These are phyloP conservation scores for Colletotrichum truncatum DNA, from an alignment of 2,329 filamentous ascomycete species.

Conservation along the genomic window DNA sequence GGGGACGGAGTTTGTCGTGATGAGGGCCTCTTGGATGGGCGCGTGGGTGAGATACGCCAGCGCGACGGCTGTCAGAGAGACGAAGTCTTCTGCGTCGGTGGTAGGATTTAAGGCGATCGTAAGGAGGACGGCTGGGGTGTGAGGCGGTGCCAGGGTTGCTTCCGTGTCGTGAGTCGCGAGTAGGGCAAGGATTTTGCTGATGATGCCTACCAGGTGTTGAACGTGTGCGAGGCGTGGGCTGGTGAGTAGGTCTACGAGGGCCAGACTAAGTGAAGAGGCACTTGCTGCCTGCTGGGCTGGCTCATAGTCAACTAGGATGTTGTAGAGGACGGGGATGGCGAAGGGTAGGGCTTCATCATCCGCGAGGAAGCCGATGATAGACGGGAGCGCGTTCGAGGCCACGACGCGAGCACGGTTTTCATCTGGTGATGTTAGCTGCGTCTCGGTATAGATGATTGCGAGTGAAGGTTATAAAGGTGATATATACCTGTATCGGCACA, in stretches of 20 bases:
- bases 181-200: constrained; percentile 66
- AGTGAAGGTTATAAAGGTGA: background rate
- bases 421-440: constrained; percentile 49
- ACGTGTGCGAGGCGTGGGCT: constrained; percentile 52
- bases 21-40: constrained; percentile 57
- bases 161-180: constrained; percentile 62
- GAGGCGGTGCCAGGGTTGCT: constrained; percentile 49
- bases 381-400: constrained; percentile 53
- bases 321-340: constrained; percentile 68
- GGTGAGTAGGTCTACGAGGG: constrained; percentile 59
- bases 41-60: constrained; percentile 65
- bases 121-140: constrained; percentile 60
- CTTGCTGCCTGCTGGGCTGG: constrained; percentile 65
- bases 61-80: constrained; percentile 59
- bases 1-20: constrained; percentile 48
- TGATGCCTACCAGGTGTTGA: constrained; percentile 56
- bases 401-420: constrained; percentile 67
- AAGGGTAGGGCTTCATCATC: constrained; percentile 59
- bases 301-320: constrained; percentile 70
- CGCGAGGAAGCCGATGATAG: constrained; percentile 57
- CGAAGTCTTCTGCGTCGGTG: constrained; percentile 64
- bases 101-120: constrained; percentile 53
- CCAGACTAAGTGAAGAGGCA: constrained; percentile 57
- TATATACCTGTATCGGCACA: constrained; percentile 66
- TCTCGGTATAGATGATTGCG: too few species aligned